Percentiles rank a stretch among this genome's conserved stretches.
These are phyloP conservation scores for Xylona heveae DNA, from an alignment of 495 filamentous ascomycete genomes.

Conservation along the genomic window DNA sequence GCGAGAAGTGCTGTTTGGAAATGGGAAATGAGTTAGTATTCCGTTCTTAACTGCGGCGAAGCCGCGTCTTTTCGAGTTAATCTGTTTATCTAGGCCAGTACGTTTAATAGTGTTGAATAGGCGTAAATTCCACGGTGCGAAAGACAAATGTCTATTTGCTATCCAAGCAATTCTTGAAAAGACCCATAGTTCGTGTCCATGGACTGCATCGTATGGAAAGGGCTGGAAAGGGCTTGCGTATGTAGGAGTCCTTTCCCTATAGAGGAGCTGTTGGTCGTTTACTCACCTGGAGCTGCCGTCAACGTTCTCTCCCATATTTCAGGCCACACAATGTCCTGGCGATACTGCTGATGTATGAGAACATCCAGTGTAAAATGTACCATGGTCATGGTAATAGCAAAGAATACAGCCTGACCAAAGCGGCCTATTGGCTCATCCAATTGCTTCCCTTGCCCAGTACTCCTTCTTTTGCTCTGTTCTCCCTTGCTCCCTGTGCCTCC, in stretches of 20 bases:
- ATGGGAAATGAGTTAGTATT: constrained; percentile 16
- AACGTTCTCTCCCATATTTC: constrained; percentile 28
- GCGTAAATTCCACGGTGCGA: too few species aligned
- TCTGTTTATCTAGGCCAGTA: too few species aligned
- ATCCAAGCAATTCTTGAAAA: too few species aligned
- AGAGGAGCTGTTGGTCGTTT: background rate
- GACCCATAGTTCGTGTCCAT: too few species aligned
- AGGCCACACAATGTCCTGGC: constrained; percentile 37
- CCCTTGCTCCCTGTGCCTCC: too few species aligned
- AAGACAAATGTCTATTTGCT: too few species aligned
- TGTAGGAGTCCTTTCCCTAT: too few species aligned
- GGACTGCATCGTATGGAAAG: background rate
- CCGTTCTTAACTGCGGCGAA: constrained; percentile 8
- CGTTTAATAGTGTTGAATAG: too few species aligned
- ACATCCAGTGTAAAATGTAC: constrained; percentile 78
- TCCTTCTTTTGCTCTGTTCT: too few species aligned
- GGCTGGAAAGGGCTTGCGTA: too few species aligned
- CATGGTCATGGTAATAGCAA: constrained; percentile 48
- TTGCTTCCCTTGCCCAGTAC: constrained; percentile 12
- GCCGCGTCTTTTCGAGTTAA: too few species aligned
- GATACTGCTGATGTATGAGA: constrained; percentile 81
- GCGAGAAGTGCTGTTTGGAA: constrained; percentile 34
- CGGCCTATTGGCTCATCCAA: constrained; percentile 26
- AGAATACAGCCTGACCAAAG: constrained; percentile 38
- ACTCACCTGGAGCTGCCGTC: constrained; percentile 28